Conservation (phyloP, 148 eudicot genomes). For the Chenopodium quinoa region DNA sequence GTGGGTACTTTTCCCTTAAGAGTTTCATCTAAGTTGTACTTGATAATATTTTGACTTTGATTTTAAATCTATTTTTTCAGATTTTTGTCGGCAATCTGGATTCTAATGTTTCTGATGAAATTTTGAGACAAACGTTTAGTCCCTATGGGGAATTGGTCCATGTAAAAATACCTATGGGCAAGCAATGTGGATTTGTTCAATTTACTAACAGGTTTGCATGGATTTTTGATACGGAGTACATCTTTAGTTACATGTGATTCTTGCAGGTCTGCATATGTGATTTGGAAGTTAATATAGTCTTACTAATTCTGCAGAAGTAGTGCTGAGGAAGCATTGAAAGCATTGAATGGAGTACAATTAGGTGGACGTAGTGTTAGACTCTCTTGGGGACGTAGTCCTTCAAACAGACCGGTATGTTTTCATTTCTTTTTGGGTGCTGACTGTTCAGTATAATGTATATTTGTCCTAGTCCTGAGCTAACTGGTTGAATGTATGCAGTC, state of each 20-base stretch:
- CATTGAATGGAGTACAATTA: constrained; percentile 65
- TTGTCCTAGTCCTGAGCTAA: background rate
- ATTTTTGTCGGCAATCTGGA: constrained; percentile 91
- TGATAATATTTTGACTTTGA: constrained; percentile 9
- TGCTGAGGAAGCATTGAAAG: constrained; percentile 80
- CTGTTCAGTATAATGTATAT: background rate
- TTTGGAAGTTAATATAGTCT: background rate
- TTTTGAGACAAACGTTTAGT: constrained; percentile 72
- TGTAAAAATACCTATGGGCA: constrained; percentile 87
- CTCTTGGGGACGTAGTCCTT: constrained; percentile 96
- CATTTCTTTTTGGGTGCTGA: background rate
- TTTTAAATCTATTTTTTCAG: constrained; percentile 32
- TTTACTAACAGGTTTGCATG: constrained; percentile 65
- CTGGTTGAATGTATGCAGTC: constrained; percentile 36
- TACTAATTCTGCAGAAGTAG: constrained; percentile 42
- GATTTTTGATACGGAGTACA: background rate
- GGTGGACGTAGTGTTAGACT: constrained; percentile 85
- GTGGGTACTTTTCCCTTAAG: constrained; percentile 48
- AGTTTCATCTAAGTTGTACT: background rate
- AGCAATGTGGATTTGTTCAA: constrained; percentile 95
- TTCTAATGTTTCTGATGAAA: constrained; percentile 74
- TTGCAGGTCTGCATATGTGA: background rate
- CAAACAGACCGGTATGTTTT: constrained; percentile 65
- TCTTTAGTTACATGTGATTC: background rate
- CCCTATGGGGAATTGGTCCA: constrained; percentile 74